Conservation (phyloP, 106 monocot species). For the Allium fistulosum region DNA sequence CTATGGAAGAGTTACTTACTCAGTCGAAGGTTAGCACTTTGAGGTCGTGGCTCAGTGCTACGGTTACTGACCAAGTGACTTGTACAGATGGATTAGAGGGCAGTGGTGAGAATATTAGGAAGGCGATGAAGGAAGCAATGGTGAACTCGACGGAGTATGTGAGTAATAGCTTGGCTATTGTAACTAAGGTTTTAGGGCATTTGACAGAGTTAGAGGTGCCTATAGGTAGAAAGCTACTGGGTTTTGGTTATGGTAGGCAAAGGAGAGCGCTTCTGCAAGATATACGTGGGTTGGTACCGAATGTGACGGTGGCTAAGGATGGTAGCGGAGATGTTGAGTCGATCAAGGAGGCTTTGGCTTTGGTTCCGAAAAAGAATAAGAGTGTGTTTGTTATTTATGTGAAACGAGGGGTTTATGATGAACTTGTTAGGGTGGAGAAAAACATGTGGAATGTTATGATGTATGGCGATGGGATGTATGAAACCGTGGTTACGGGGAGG, state of each 20-base stretch:
- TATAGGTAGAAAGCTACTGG: slow-evolving; percentile 8
- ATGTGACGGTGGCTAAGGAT: slow-evolving; percentile 32
- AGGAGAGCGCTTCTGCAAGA: slow-evolving; percentile 1
- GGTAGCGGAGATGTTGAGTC: slow-evolving; percentile 17
- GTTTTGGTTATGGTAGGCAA: slow-evolving; percentile 1
- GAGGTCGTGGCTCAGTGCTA: slow-evolving; percentile 24
- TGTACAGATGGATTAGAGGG: slow-evolving; percentile 20
- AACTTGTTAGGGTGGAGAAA: slow-evolving; percentile 14
- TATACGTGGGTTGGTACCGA: neutral
- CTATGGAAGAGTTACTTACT: neutral
- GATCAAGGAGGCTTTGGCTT: slow-evolving; percentile 17
- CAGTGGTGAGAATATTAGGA: neutral
- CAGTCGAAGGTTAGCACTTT: slow-evolving; percentile 15
- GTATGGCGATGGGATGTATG: slow-evolving; percentile 22
- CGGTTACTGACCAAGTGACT: slow-evolving; percentile 21
- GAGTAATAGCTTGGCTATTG: slow-evolving; percentile 38
- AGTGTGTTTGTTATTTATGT: slow-evolving; percentile 12
- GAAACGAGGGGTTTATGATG: slow-evolving; percentile 21
- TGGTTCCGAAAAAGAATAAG: slow-evolving; percentile 14
- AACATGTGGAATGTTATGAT: slow-evolving; percentile 21
- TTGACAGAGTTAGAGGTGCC: neutral
- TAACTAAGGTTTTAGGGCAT: neutral
- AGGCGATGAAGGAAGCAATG: slow-evolving; percentile 11
- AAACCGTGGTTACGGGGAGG: slow-evolving; percentile 21
- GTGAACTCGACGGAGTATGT: slow-evolving; percentile 18